Conservation (phyloP, 2,329 filamentous ascomycete genomes). For the Fusarium sp. region DNA sequence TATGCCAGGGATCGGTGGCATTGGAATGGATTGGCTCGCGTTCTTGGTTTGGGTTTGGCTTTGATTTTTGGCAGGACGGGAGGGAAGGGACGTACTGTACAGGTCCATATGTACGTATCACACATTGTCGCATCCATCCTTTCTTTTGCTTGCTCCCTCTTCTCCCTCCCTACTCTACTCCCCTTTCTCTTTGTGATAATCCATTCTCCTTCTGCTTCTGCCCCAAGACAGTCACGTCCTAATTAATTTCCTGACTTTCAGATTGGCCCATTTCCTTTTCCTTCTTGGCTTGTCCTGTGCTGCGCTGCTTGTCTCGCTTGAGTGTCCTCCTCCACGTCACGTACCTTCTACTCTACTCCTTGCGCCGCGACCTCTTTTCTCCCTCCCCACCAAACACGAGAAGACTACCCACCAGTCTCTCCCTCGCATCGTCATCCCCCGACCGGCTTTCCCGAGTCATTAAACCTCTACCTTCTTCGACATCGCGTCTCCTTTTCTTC, state of each 20-base stretch:
- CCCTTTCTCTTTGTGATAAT: background rate
- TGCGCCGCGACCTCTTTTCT: slow-evolving; percentile 5
- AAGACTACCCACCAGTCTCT: background rate
- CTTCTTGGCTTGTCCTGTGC: background rate
- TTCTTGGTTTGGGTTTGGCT: slow-evolving; percentile 17
- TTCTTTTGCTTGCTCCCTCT: background rate
- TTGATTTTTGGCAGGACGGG: slow-evolving; percentile 13
- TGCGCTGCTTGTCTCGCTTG: background rate
- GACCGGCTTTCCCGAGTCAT: background rate
- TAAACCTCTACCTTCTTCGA: background rate
- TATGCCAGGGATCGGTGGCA: slow-evolving; percentile 27
- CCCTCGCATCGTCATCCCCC: background rate
- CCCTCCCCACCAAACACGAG: slow-evolving; percentile 6
- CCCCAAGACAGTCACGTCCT: background rate
- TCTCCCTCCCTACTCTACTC: slow-evolving; percentile 1
- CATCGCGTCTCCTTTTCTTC: background rate
- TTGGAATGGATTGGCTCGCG: slow-evolving; percentile 29
- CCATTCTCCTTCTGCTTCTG: background rate
- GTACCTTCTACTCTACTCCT: slow-evolving; percentile 11
- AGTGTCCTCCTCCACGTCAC: background rate
- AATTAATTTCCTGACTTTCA: slow-evolving; percentile 7
- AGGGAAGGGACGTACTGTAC: background rate
- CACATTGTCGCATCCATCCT: background rate
- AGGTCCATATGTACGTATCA: background rate
- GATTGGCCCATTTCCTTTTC: slow-evolving; percentile 2